Conservation (phyloP, 2,329 filamentous ascomycete genomes). For the Aureobasidium sp. region DNA sequence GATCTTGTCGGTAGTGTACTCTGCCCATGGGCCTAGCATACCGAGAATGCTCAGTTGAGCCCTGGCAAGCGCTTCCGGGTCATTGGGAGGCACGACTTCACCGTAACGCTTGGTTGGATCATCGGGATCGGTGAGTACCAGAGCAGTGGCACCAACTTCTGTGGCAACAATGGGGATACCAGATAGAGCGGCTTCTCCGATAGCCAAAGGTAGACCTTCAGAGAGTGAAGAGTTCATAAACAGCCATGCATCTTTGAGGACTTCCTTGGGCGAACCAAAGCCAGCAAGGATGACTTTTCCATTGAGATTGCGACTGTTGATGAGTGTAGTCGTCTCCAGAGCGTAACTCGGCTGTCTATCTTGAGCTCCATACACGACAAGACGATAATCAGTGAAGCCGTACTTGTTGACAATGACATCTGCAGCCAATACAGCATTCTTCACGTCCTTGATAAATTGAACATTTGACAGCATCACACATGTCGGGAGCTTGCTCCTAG, state of each 20-base stretch:
- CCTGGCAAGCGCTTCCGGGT: constrained; percentile 48
- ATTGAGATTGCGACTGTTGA: constrained; percentile 46
- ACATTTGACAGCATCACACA: constrained; percentile 58
- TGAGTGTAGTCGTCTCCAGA: constrained; percentile 49
- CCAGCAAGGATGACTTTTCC: constrained; percentile 44
- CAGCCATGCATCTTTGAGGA: constrained; percentile 33
- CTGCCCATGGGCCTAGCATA: constrained; percentile 52
- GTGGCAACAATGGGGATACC: constrained; percentile 49
- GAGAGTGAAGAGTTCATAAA: constrained; percentile 49
- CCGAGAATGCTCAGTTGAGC: constrained; percentile 54
- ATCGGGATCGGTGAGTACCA: constrained; percentile 44
- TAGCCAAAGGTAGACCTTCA: constrained; percentile 47
- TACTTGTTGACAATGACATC: constrained; percentile 58
- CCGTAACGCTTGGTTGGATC: constrained; percentile 42
- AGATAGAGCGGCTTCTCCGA: constrained; percentile 48
- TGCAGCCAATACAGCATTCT: constrained; percentile 53
- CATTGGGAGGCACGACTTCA: constrained; percentile 56
- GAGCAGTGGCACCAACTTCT: constrained; percentile 46
- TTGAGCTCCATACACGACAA: constrained; percentile 55
- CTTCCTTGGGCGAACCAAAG: constrained; percentile 44
- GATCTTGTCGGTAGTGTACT: constrained; percentile 45
- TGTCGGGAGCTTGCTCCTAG: constrained; percentile 50
- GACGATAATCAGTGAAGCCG: constrained; percentile 55
- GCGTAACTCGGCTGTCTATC: constrained; percentile 55
- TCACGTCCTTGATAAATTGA: constrained; percentile 53